Conservation (phyloP, 352 stramenopile genomes). For the Pythium oligandrum region DNA sequence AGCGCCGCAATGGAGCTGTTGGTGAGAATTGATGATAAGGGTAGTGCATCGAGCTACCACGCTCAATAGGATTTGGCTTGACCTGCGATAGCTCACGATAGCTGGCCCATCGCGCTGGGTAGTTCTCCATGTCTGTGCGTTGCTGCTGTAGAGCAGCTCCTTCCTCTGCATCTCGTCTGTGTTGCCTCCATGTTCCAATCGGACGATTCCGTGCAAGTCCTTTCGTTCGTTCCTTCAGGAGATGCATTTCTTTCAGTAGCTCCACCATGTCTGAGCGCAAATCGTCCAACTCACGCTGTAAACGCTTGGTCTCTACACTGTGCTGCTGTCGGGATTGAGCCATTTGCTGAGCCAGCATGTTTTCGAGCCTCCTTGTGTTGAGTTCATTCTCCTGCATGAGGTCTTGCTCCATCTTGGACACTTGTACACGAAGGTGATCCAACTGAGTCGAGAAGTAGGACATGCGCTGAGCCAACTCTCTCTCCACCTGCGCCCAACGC, state of each 20-base stretch:
- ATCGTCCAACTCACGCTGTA: slow-evolving; percentile 60
- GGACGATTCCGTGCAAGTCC: slow-evolving; percentile 37
- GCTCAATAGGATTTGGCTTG: too few relatives aligned
- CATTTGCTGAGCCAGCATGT: slow-evolving; percentile 46
- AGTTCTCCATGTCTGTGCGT: too few relatives aligned
- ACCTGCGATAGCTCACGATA: too few relatives aligned
- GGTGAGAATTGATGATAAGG: too few relatives aligned
- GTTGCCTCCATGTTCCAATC: too few relatives aligned
- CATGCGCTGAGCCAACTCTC: slow-evolving; percentile 26
- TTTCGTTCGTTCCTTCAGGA: slow-evolving; percentile 65
- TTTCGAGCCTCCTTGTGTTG: slow-evolving; percentile 43
- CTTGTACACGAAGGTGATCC: slow-evolving; percentile 38
- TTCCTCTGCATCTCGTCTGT: too few relatives aligned
- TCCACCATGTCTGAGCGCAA: slow-evolving; percentile 60
- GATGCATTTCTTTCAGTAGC: slow-evolving; percentile 60
- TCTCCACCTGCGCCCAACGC: slow-evolving; percentile 9
- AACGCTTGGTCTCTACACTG: slow-evolving; percentile 41
- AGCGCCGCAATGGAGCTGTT: too few relatives aligned
- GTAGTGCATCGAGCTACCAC: too few relatives aligned
- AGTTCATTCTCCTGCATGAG: slow-evolving; percentile 42
- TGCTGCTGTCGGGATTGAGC: slow-evolving; percentile 39
- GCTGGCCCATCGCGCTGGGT: too few relatives aligned
- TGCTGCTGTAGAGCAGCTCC: too few relatives aligned
- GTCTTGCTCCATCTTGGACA: slow-evolving; percentile 49
- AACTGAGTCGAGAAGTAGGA: slow-evolving; percentile 39